Percentiles rank a stretch among this genome's conserved stretches.
These are phyloP conservation scores for Beauveria brongniartii DNA, from an alignment of 2,329 filamentous ascomycete genomes.

Conservation along the genomic window DNA sequence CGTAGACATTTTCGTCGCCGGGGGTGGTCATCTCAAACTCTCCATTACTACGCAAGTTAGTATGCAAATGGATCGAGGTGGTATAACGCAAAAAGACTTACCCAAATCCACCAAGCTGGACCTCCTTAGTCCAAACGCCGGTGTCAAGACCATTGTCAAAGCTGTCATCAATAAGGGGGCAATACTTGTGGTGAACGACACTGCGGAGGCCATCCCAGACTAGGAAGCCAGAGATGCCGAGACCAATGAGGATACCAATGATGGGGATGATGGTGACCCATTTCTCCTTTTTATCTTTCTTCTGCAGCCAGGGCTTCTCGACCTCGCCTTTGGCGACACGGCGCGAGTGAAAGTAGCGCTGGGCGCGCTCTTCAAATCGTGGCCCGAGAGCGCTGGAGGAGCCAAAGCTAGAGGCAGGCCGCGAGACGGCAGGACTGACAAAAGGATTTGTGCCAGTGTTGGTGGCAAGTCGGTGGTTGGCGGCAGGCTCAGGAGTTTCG, in stretches of 20 bases:
- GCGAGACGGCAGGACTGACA: constrained; percentile 35
- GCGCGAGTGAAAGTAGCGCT: constrained; percentile 65
- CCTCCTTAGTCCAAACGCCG: constrained; percentile 64
- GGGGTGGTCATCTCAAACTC: constrained; percentile 72
- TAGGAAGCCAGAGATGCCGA: constrained; percentile 60
- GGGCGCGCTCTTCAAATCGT: constrained; percentile 29
- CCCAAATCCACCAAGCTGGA: constrained; percentile 69
- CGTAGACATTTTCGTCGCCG: constrained; percentile 64
- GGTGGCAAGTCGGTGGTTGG: constrained; percentile 23
- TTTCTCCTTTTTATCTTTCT: constrained; percentile 70
- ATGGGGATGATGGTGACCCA: constrained; percentile 78
- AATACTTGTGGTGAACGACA: constrained; percentile 69
- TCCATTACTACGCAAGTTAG: constrained; percentile 51
- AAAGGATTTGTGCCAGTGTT: constrained; percentile 34
- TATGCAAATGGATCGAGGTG: background rate
- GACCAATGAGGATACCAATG: constrained; percentile 60
- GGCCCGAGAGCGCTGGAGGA: constrained; percentile 32
- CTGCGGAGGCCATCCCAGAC: constrained; percentile 67
- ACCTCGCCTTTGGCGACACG: constrained; percentile 64
- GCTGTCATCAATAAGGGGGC: constrained; percentile 56
- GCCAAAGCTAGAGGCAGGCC: constrained; percentile 39
- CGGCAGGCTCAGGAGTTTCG: constrained; percentile 29
- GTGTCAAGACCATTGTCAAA: constrained; percentile 50
- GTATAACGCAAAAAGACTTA: constrained; percentile 33
- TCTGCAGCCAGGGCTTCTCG: constrained; percentile 70